phyloP scores from a whole-genome alignment of 2,329 filamentous ascomycete genomes.

The Cladosporium sphaerospermum region DNA sequence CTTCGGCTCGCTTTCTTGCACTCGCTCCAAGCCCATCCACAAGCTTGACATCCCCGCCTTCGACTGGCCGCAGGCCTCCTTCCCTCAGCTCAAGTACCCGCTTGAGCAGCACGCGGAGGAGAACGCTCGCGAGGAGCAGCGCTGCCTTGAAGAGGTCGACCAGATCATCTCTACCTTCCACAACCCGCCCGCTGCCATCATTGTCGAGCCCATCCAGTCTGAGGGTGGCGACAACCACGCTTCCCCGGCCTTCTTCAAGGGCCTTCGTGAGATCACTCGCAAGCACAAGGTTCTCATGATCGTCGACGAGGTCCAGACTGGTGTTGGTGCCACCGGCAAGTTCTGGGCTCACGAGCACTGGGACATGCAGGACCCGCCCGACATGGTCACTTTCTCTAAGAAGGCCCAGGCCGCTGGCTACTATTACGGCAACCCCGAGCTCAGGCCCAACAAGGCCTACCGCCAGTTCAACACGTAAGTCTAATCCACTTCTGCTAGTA shows the following conservation, averaged over 20 bases:
- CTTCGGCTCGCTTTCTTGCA: conserved; percentile 81
- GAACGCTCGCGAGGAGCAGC: conserved; percentile 75
- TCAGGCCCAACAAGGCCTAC: conserved; percentile 88
- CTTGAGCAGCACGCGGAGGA: conserved; percentile 72
- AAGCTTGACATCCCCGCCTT: conserved; percentile 93
- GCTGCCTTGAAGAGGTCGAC: conserved; percentile 77
- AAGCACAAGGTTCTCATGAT: conserved; percentile 77
- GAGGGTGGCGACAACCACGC: conserved; percentile 95
- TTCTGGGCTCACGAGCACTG: conserved; percentile 98
- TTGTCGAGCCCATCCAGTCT: conserved; percentile 88
- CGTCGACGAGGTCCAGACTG: conserved; percentile 91
- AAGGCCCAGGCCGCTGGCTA: conserved; percentile 92
- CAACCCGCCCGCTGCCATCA: conserved; percentile 70
- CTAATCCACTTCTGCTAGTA: background rate
- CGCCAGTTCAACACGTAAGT: conserved; percentile 79
- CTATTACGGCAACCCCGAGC: conserved; percentile 74
- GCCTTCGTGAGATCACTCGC: conserved; percentile 71
- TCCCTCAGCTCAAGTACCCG: conserved; percentile 80
- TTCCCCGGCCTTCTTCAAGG: conserved; percentile 77
- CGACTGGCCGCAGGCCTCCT: conserved; percentile 87
- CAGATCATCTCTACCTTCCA: conserved; percentile 72
- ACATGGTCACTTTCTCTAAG: conserved; percentile 94
- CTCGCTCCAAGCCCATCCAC: conserved; percentile 87
- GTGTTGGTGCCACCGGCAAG: conserved; percentile 83
- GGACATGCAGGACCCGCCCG: conserved; percentile 70